These are phyloP conservation scores for Phytophthora idaei DNA, from an alignment of 352 stramenopile genomes.

Conservation along the genomic window DNA sequence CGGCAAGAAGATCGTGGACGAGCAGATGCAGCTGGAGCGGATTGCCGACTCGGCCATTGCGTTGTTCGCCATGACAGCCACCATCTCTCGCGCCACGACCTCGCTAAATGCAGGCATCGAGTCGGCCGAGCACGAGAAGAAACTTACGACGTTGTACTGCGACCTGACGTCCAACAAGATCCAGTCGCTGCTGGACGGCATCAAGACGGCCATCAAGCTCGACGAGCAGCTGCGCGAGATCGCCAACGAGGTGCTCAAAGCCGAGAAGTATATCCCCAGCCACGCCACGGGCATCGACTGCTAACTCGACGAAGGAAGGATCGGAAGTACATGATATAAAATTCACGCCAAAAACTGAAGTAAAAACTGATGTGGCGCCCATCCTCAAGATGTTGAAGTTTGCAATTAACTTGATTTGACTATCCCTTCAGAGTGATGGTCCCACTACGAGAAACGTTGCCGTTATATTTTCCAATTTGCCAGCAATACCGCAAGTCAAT, in stretches of 20 bases:
- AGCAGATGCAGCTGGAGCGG: conserved; percentile 88
- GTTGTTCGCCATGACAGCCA: conserved; percentile 88
- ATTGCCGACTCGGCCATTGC: conserved; percentile 87
- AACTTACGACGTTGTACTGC: conserved; percentile 82
- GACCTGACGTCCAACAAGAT: conserved; percentile 78
- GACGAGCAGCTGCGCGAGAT: conserved; percentile 79
- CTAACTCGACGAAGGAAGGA: conserved; percentile 12
- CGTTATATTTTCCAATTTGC: conserved; percentile 21
- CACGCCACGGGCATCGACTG: conserved; percentile 81
- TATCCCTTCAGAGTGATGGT: conserved; percentile 35
- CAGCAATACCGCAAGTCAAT: conserved; percentile 13
- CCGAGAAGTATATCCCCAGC: conserved; percentile 79
- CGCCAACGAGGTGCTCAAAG: conserved; percentile 74
- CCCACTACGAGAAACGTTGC: conserved; percentile 11
- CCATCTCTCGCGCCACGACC: conserved; percentile 80
- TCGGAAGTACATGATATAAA: neutral
- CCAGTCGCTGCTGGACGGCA: conserved; percentile 53
- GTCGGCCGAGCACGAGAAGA: conserved; percentile 77
- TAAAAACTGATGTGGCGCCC: conserved; percentile 17
- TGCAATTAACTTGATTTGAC: conserved; percentile 11
- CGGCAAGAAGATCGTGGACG: conserved; percentile 88
- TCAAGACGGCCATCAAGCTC: conserved; percentile 66
- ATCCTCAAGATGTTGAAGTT: conserved; percentile 26
- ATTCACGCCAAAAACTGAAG: conserved; percentile 26
- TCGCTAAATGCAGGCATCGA: conserved; percentile 58